Evolutionary conservation across 495 filamentous ascomycete genomes (phyloP), one percentile per base, ranked within the genome.

Genomic region (Aspergillus nanangensis): DNA sequence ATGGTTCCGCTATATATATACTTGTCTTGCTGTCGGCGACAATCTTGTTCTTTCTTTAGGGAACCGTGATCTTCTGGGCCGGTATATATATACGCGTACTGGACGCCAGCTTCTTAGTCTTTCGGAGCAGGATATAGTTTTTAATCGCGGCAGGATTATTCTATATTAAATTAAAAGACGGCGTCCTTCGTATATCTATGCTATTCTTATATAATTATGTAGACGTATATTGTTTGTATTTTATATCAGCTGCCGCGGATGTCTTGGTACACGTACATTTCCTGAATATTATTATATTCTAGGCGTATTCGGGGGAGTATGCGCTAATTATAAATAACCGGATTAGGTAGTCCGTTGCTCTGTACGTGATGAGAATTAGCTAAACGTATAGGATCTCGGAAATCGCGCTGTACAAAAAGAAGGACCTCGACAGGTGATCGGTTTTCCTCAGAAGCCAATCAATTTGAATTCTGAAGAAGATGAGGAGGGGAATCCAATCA

Each of bases 241-340:
- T 44, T 44, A 32, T 35, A 34, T 19, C 20, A 11, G 11, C 21
- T 45, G 43, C 33, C 32, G 24, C 19, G 21, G 33, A 14, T n/a
- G 20, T 25, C 21, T 23, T 35, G 35, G 35, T 40, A 31, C 10
- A 39, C 45, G 3, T 4, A 18, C 14, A 14, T 50, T 44, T 33
- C 34, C 48, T 31, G 36, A 51, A 45, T 51, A 29, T 22, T 38
- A 29, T 42, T 36, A 41, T 23, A 20, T 51, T 17, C 48, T 42
- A 45, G 48, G 43, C 17, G 42, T 37, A 31, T 46, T 51, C 37
- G 42, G 37, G 1, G 48, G 48, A 51, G 42, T 36, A 23, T 51
- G 48, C 43, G 48, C 37, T 42, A 51, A 51, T 22, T 51, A 31
- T 37, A 51, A 51, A 41, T 51, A 27, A 42, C 48, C 48, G 5